These are phyloP conservation scores for Naganishia vishniacii DNA, from an alignment of 768 basidiomycete genomes.

Conservation along the genomic window DNA sequence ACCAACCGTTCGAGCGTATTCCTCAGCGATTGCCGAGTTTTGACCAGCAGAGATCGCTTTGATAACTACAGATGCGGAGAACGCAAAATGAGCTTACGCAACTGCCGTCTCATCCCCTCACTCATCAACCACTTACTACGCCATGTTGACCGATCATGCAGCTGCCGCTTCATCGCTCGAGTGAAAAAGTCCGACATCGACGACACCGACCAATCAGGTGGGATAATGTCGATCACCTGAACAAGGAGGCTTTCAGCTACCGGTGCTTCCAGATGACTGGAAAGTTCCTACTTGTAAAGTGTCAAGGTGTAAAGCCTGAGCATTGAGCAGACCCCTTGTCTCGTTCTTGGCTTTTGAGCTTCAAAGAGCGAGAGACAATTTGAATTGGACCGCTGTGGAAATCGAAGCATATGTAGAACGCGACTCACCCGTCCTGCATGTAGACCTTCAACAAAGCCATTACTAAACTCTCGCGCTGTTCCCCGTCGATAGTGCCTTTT, in stretches of 20 bases:
- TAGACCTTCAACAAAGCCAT: slow-evolving; percentile 73
- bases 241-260: slow-evolving; percentile 44
- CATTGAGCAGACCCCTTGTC: slow-evolving; percentile 66
- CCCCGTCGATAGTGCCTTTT: slow-evolving; percentile 52
- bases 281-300: slow-evolving; percentile 59
- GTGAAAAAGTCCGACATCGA: slow-evolving; percentile 69
- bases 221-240: slow-evolving; percentile 60
- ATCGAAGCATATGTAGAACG: no score
- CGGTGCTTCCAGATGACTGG: neutral
- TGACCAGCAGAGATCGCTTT: slow-evolving; percentile 73
- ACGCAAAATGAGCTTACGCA: no score
- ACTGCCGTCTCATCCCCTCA: no score
- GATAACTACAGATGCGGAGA: slow-evolving; percentile 55
- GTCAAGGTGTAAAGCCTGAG: slow-evolving; percentile 74
- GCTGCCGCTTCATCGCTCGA: slow-evolving; percentile 68
- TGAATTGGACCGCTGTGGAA: neutral
- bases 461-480: slow-evolving; percentile 58
- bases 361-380: no score
- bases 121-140: slow-evolving; percentile 31
- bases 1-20: slow-evolving; percentile 35
- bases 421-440: slow-evolving; percentile 66
- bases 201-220: slow-evolving; percentile 68
- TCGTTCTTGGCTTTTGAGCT: slow-evolving; percentile 52
- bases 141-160: slow-evolving; percentile 55
- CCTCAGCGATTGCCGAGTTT: slow-evolving; percentile 60